Evolutionary conservation across 2,329 filamentous ascomycete species (phyloP), one percentile per base, ranked within the genome.

Genomic region (Hortaea sp.): DNA sequence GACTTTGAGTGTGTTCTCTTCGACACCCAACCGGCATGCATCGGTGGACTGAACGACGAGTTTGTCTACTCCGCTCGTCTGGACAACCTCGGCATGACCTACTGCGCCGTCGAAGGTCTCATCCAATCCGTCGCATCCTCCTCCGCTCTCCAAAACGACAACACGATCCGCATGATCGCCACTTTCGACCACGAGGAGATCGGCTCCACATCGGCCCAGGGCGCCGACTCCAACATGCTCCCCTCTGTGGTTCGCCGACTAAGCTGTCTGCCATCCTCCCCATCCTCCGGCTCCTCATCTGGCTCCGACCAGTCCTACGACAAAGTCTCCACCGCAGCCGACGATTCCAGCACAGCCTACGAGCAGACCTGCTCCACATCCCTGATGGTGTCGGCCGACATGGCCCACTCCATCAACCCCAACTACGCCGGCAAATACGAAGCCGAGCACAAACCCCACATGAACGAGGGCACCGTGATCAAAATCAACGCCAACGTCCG

Each of bases 141-240:
- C 9, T 69, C 73, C 4, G 76, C 83, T 5, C 76, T 97, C 29
- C 79, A 88, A 39, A 69, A 83, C 20, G 90, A 95, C 61, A 72
- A 78, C 3, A 83, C 79, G 12, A 95, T 97, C 60, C 87, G 92
- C 40, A 74, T 98, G n/a, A 84, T 94, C 55, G 84, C 88, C 32
- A 86, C 90, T 67, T 98, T 98, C 66, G 92, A 98, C 64, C 89
- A 98, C 69, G 92, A 98, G 68, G 92, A 98, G 65, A 92, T 98
- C 60, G 92, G 92, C 45, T 94, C 87, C 51, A 82, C 79, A 48
- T 94, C 88, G 2, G 89, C 90, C 5, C 92, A 98, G 62, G 92
- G 92, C 51, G 92, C 92, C 12, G 82, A 94, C 68, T 95, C 88
- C 4, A 95, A 95, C 68, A 76, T 95, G 48, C 77, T 98, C 12